Evolutionary conservation across 1,284 basidiomycete species (phyloP), one percentile per base, ranked within the genome.

Genomic region (Fomitopsis schrenkii): DNA sequence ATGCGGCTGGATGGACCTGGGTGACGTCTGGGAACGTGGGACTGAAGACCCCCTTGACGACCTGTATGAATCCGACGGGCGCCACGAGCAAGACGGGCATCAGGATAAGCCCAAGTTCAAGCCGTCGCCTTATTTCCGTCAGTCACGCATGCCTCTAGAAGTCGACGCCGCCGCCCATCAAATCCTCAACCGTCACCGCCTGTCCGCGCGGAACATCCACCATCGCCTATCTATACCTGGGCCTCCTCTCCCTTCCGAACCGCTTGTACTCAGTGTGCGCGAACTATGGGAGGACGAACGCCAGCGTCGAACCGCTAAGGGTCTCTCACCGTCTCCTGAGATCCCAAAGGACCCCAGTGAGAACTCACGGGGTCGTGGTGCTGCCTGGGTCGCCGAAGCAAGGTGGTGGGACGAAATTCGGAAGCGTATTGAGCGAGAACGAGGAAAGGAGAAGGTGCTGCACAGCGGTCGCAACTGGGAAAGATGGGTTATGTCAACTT

Each of bases 221-320:
- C 84, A 93, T 72, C 84, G 85, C 64, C 83, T 94, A 55, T 71
- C 82, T 30, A 85, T 90, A 71, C 78, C 86, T 67, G 72, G 81
- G 59, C 72, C 80, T 35, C 69, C 79, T 63, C 68, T 79, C 19
- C 80, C 88, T 2, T 72, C 82, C 15, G 91, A 93, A 66, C 94
- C 93, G 56, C 83, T 97, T 28, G 92, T 99, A 0, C 82, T 89
- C 33, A 90, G 93, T 67, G 89, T 98, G 58, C 88, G 90, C 59
- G 96, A 97, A 72, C 80, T 99, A 1, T 99, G 97, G 97, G 92
- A 96, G 59, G 95, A 97, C 67, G 97, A 98, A 72, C 86, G 90
- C 10, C 79, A 81, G 10, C 84, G 95, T 4, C 80, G 96, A 17
- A 71, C 75, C 15, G 81, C 79, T 7, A 82, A 80, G 33, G 94